Base-by-base conservation (phyloP, 495 filamentous ascomycete genomes). In the Staphylotrichum longicolle region DNA sequence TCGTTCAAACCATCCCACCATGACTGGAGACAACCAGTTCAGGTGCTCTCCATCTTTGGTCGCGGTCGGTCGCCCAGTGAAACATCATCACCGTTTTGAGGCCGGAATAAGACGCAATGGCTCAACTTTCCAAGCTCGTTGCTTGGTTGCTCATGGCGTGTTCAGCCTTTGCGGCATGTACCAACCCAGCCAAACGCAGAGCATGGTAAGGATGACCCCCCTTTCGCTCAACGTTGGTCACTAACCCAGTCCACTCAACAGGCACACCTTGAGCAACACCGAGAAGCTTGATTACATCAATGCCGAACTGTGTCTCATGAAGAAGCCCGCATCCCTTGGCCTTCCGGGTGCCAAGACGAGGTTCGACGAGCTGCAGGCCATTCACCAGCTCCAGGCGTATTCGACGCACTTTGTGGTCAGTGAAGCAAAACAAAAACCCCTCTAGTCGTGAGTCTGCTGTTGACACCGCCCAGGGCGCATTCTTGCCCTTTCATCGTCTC, bases 401-500 rank as follows among this genome's bases (percentile, higher is more conserved):
- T 55, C 63, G 5, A 55, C 52, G 0, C 66, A 69, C 35, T 32
- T 30, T 15, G 66, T 69, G 15, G 72, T 62, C 37, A 20, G 63
- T 54, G 12, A 30, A 27, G 20, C 20, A 27, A 27, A 27, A 1
- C 20, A 1, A 1, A 1, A 27, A 27, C 20, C 20, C 20, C 20
- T 27, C 20, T 27, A 1, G 20, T 27, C 20, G 20, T 27, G 20
- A 27, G 20, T 1, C 0, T 27, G 20, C 20, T 27, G 3, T 7
- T 44, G 14, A 15, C n/a, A 15, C n/a, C 4, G 15, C 35, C 15
- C 2, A 62, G 63, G 65, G 72, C 12, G 69, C 67, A 4, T 83
- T 83, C 65, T 64, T 83, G 8, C 77, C 77, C 12, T 84, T 80
- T 71, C 82, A 85, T 63, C 73, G 82, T 42, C 78, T 81, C 56